Evolutionary conservation across 2,329 filamentous ascomycete genomes (phyloP).

Genomic region (Colletotrichum noveboracense): DNA sequence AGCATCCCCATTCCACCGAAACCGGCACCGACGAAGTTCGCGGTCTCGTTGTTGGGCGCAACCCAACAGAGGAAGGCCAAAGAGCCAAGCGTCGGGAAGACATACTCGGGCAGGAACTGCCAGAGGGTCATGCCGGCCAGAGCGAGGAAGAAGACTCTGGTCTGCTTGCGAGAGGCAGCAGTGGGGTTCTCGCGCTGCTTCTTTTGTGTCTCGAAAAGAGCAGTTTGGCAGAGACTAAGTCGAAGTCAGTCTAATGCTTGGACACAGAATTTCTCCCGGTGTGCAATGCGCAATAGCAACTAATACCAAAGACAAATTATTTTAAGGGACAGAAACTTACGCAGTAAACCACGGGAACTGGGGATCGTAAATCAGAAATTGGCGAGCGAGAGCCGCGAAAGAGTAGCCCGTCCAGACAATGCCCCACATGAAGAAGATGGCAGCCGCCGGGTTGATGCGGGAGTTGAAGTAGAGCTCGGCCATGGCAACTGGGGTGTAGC

Average conservation of each 20-base stretch:
- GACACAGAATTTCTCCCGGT: background rate
- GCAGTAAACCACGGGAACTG: conserved; percentile 36
- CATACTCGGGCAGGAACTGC: conserved; percentile 16
- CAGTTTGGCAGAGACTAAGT: conserved; percentile 53
- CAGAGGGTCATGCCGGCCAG: conserved; percentile 51
- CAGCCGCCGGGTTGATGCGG: conserved; percentile 55
- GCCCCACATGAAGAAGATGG: conserved; percentile 65
- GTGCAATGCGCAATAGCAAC: background rate
- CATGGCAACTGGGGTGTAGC: conserved; percentile 33
- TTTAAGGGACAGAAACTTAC: background rate
- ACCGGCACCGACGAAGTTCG: conserved; percentile 67
- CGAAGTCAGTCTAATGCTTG: background rate
- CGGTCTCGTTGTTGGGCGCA: conserved; percentile 59
- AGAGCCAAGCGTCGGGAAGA: conserved; percentile 16
- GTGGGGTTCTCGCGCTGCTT: conserved; percentile 56
- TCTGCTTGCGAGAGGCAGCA: conserved; percentile 55
- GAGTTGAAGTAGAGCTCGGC: conserved; percentile 63
- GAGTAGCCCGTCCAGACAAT: conserved; percentile 63
- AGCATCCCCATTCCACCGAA: conserved; percentile 62
- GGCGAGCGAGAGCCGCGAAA: conserved; percentile 61
- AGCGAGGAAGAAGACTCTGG: conserved; percentile 60
- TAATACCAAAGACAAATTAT: background rate
- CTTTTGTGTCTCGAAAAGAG: conserved; percentile 62
- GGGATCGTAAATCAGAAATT: conserved; percentile 63
- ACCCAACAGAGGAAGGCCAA: conserved; percentile 65